Evolutionary conservation across 805 yeast species (phyloP).

Genomic region (Yarrowia deformans): DNA sequence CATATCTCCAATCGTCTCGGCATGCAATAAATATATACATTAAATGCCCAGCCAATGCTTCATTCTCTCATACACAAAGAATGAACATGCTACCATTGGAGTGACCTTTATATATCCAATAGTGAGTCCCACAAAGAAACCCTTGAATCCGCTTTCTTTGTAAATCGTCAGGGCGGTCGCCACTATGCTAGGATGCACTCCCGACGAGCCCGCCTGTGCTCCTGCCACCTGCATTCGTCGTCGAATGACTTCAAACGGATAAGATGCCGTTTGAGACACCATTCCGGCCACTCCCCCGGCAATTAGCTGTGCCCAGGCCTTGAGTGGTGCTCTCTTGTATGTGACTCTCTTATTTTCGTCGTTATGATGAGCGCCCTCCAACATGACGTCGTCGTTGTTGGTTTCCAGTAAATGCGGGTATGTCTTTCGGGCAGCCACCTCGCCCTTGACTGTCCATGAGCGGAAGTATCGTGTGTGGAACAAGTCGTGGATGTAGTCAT

Average conservation of each 20-base stretch:
- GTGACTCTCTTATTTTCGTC: slow-evolving; percentile 50
- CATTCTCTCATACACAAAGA: slow-evolving; percentile 89
- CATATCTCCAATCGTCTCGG: neutral
- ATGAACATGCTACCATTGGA: slow-evolving; percentile 97
- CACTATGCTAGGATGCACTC: slow-evolving; percentile 39
- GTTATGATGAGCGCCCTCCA: slow-evolving; percentile 40
- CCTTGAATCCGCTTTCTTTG: slow-evolving; percentile 77
- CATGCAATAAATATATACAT: slow-evolving; percentile 39
- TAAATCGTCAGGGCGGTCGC: slow-evolving; percentile 61
- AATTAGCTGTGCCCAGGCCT: slow-evolving; percentile 87
- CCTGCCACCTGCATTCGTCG: slow-evolving; percentile 97
- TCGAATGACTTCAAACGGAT: slow-evolving; percentile 94
- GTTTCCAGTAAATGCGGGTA: slow-evolving; percentile 31
- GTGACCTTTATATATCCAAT: slow-evolving; percentile 94
- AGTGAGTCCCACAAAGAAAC: slow-evolving; percentile 92
- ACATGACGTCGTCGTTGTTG: slow-evolving; percentile 38
- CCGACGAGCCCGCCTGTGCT: slow-evolving; percentile 53
- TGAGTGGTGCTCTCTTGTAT: slow-evolving; percentile 65
- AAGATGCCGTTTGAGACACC: slow-evolving; percentile 94
- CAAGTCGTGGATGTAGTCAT: slow-evolving; percentile 87
- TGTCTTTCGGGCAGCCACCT: slow-evolving; percentile 5
- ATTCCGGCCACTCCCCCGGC: slow-evolving; percentile 98
- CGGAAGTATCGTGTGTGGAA: slow-evolving; percentile 68
- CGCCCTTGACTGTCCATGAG: slow-evolving; percentile 52
- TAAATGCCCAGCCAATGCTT: slow-evolving; percentile 71